Evolutionary conservation across 495 filamentous ascomycete genomes (phyloP), one percentile per base, ranked within the genome.

Genomic region (Geoglossum glabrum): DNA sequence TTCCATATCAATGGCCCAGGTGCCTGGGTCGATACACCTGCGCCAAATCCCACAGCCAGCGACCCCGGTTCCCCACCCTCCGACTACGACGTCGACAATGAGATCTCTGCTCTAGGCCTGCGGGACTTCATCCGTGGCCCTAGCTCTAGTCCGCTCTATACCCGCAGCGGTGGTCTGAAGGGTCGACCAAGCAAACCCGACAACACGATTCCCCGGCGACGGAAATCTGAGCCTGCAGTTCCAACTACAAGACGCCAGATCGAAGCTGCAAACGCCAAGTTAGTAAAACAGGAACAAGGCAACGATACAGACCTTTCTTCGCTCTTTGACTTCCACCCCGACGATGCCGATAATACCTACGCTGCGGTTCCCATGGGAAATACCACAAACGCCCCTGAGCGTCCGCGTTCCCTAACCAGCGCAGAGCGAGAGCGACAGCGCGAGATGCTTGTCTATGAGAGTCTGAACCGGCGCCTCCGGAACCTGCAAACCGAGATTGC

Each of bases 401-500:
- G 57, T 19, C 4, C 30, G 10, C 27, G 36, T 5, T 27, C 51
- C 25, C 9, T 55, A n/a, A 60, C 25, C 58, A 23, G n/a, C 33
- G 30, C 30, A 31, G 58, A 60, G 25, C 54, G 51, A 0, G 55
- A 60, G 17, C 21, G 25, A n/a, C 58, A 57, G 34, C 28, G 25
- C 0, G 75, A 77, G 43, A 72, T 82, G 15, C 66, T 81, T n/a
- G 70, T 74, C 10, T 72, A 70, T 51, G 73, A 74, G 34, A 72
- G 76, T 52, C 74, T 88, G 71, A 76, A 74, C 56, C 72, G 75
- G 59, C 76, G 79, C 5, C 66, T 85, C 11, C 69, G 74, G 52
- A 80, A 76, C 1, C 74, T 84, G 23, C 71, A 75, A 33, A 70
- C 76, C 2, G 79, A 79, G 58, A 85, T 89, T 59, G 74, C 75